Evolutionary conservation across 108 stramenopile genomes (phyloP).

Genomic region (Stephanodiscus triporus): DNA sequence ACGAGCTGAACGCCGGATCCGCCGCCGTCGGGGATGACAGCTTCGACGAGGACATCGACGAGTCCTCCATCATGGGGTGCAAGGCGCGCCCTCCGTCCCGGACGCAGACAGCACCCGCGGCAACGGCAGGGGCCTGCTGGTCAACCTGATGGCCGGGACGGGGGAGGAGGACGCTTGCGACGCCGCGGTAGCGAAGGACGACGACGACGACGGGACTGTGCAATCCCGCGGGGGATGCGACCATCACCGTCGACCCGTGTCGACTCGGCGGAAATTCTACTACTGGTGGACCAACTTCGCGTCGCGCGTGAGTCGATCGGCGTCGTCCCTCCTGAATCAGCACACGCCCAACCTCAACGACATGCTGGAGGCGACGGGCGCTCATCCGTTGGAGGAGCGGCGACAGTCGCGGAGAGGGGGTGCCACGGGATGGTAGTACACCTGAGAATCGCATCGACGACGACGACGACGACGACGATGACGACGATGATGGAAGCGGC

Average conservation of each 20-base stretch:
- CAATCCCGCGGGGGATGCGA: too few relatives aligned
- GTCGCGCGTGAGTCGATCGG: slow-evolving; percentile 40
- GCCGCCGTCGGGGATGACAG: not conserved
- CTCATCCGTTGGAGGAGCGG: too few relatives aligned
- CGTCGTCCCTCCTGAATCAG: slow-evolving; percentile 46
- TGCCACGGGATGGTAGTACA: too few relatives aligned
- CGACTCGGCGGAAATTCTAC: not conserved
- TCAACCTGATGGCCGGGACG: too few relatives aligned
- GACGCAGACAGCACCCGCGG: slow-evolving; percentile 15
- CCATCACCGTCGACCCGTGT: too few relatives aligned
- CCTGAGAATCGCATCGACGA: not conserved
- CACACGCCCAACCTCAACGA: slow-evolving; percentile 51
- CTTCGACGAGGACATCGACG: slow-evolving; percentile 14
- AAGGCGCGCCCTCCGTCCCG: slow-evolving; percentile 14
- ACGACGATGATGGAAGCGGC: slow-evolving; percentile 1
- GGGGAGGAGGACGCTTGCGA: slow-evolving; percentile 1
- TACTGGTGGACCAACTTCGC: slow-evolving; percentile 36
- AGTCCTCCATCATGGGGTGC: slow-evolving; percentile 8
- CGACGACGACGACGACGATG: not conserved
- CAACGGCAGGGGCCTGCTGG: not conserved
- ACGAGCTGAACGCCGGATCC: slow-evolving; percentile 9
- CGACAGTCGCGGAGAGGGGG: too few relatives aligned
- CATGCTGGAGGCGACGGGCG: slow-evolving; percentile 18
- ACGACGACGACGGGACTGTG: not conserved
- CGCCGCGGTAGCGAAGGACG: too few relatives aligned